Evolutionary conservation across 352 stramenopile species (phyloP).

Genomic region (Pythium vanterpoolii): DNA sequence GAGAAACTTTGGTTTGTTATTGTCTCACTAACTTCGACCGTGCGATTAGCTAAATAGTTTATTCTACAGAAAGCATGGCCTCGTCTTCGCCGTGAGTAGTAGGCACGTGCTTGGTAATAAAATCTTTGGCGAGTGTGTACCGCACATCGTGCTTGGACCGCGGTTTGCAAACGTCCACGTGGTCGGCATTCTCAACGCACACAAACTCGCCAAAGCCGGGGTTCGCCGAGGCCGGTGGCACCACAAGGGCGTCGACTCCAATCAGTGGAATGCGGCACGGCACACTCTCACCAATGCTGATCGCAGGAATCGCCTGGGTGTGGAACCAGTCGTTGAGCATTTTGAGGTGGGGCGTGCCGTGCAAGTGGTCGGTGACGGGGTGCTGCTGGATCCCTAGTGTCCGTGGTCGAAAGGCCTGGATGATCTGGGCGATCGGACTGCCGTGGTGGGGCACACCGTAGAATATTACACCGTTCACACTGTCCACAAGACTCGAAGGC

Average conservation of each 20-base stretch:
- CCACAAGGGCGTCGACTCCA: slow-evolving; percentile 68
- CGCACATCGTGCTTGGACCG: slow-evolving; percentile 45
- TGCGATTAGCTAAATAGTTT: background rate
- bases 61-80: slow-evolving; percentile 21
- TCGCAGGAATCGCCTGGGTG: slow-evolving; percentile 43
- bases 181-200: slow-evolving; percentile 50
- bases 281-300: slow-evolving; percentile 66
- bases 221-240: slow-evolving; percentile 62
- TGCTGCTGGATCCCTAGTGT: slow-evolving; percentile 52
- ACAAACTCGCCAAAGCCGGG: slow-evolving; percentile 73
- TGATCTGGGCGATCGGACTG: slow-evolving; percentile 65
- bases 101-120: slow-evolving; percentile 37
- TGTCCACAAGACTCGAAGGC: slow-evolving; percentile 46
- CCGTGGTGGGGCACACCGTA: slow-evolving; percentile 78
- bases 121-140: slow-evolving; percentile 61
- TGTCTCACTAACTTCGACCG: too few species aligned
- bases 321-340: slow-evolving; percentile 82
- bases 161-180: slow-evolving; percentile 82
- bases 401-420: slow-evolving; percentile 52
- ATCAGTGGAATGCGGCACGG: slow-evolving; percentile 66
- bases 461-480: slow-evolving; percentile 72
- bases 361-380: slow-evolving; percentile 68
- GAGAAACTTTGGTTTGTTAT: too few species aligned
- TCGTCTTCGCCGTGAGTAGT: slow-evolving; percentile 4
- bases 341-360: slow-evolving; percentile 69